Conservation (phyloP, 345 rosid genomes). For the Acer campestre region DNA sequence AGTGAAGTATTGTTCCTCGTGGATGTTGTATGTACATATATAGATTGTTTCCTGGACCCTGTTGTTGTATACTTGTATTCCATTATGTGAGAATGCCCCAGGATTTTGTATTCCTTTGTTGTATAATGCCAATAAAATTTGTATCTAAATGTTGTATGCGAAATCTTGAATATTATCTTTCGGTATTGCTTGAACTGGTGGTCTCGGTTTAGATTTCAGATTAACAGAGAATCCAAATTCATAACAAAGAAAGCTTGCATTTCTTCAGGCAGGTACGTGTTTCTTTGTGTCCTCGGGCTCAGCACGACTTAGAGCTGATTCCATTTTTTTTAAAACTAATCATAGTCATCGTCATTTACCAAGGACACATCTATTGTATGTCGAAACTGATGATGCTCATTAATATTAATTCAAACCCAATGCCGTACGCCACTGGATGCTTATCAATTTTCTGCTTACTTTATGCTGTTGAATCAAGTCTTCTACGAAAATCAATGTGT, state of each 20-base stretch:
- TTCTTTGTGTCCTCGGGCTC: background rate
- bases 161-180: background rate
- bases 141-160: background rate
- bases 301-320: background rate
- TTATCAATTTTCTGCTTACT: background rate
- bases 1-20: background rate
- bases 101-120: background rate
- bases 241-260: no score
- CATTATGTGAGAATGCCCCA: background rate
- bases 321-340: background rate
- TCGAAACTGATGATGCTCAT: background rate
- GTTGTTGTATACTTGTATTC: background rate
- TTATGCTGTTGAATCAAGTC: background rate
- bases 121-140: background rate
- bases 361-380: background rate
- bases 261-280: background rate
- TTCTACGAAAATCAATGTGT: background rate
- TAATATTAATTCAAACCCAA: background rate
- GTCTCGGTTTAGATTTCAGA: no score
- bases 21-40: background rate
- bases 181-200: no score
- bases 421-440: constrained; percentile 3
- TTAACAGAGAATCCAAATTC: no score
- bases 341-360: background rate
- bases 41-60: background rate